Evolutionary conservation across 192 early-diverging fungal species (phyloP).

Genomic region (Physocladia obscura): DNA sequence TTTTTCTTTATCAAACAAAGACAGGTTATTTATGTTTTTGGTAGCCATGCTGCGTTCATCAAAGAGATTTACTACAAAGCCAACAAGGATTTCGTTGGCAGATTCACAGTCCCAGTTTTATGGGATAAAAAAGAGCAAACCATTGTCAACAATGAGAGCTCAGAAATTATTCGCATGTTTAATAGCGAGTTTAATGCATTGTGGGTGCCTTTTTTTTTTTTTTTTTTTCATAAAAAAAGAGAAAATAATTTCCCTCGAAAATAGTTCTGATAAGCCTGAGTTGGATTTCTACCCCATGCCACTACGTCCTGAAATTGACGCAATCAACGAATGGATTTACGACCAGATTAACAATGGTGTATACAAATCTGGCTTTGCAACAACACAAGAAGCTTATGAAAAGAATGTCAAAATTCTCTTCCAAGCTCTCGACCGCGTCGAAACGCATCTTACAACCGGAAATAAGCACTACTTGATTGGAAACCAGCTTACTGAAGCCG

Average conservation of each 20-base stretch:
- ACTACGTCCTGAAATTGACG: constrained; percentile 77
- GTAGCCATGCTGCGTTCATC: constrained; percentile 63
- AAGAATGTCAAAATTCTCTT: constrained; percentile 72
- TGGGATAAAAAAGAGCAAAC: constrained; percentile 94
- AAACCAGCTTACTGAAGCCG: constrained; percentile 85
- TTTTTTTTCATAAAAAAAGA: constrained; percentile 28
- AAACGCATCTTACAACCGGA: constrained; percentile 60
- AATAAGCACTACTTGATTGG: constrained; percentile 77
- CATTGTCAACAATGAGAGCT: constrained; percentile 93
- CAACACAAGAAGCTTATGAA: constrained; percentile 82
- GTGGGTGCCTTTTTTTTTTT: constrained; percentile 23
- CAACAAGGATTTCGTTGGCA: constrained; percentile 52
- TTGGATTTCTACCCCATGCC: constrained; percentile 69
- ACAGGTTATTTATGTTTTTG: not conserved
- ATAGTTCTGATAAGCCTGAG: constrained; percentile 38
- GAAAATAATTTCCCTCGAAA: not conserved
- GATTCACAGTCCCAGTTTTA: constrained; percentile 88
- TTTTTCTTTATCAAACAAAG: not conserved
- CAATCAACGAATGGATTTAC: constrained; percentile 88
- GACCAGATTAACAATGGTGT: constrained; percentile 95
- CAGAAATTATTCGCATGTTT: constrained; percentile 91
- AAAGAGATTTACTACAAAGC: constrained; percentile 92
- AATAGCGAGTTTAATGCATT: constrained; percentile 85
- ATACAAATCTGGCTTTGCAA: constrained; percentile 91
- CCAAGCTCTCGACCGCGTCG: constrained; percentile 77